phyloP scores from a whole-genome alignment of 2,329 filamentous ascomycete species.

The Apiospora kogelbergensis region DNA sequence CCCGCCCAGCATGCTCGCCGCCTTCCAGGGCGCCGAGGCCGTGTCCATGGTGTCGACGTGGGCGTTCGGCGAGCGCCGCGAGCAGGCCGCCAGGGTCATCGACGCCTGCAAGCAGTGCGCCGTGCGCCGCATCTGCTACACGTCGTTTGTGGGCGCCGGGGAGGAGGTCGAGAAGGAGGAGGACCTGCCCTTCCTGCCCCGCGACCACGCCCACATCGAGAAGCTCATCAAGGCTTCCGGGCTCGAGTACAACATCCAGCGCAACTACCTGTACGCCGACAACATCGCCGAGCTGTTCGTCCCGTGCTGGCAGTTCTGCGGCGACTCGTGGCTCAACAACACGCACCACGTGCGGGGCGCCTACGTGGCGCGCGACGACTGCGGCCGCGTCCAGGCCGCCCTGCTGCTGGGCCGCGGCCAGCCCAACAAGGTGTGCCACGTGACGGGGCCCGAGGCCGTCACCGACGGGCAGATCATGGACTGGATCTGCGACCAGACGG shows the following conservation, averaged over 20 bases:
- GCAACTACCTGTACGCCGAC: constrained; percentile 23
- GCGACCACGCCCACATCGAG: constrained; percentile 23
- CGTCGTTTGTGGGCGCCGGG: constrained; percentile 21
- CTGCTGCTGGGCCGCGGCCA: constrained; percentile 19
- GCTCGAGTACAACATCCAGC: constrained; percentile 21
- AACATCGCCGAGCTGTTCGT: constrained; percentile 20
- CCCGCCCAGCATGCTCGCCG: constrained; percentile 12
- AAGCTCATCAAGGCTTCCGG: constrained; percentile 17
- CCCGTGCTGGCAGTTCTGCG: constrained; percentile 18
- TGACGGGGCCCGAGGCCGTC: constrained; percentile 20
- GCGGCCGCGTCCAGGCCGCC: constrained; percentile 19
- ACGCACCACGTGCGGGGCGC: constrained; percentile 16
- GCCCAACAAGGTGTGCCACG: constrained; percentile 16
- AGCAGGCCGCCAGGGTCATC: constrained; percentile 20
- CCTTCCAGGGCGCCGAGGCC: constrained; percentile 22
- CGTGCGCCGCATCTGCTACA: constrained; percentile 21
- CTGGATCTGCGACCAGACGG: constrained; percentile 20
- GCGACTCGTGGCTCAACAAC: constrained; percentile 21
- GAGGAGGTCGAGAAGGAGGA: constrained; percentile 5
- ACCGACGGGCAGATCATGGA: constrained; percentile 21
- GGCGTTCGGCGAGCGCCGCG: constrained; percentile 16
- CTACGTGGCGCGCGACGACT: constrained; percentile 23
- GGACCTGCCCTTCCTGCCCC: constrained; percentile 17
- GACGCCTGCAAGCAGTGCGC: constrained; percentile 16
- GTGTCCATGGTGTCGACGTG: constrained; percentile 22